Percentiles rank a stretch among this genome's conserved stretches.
Conservation (phyloP, 1,284 basidiomycete species). For the Gymnopus androsaceus region DNA sequence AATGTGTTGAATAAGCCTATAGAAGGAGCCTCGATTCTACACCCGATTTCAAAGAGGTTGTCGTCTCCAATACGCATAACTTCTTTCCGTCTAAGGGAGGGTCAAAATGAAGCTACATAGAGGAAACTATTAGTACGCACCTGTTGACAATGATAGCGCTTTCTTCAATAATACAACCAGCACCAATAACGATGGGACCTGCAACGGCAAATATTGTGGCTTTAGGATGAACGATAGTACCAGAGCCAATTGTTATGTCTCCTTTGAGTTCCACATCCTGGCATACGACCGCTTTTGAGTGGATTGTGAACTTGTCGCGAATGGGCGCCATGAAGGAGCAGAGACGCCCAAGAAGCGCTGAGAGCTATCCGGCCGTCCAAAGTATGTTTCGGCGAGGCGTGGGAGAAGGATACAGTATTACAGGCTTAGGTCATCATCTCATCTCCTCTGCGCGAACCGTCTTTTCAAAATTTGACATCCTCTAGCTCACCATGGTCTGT, state of each 20-base stretch:
- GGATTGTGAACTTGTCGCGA: conserved; percentile 77
- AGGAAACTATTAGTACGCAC: conserved; percentile 33
- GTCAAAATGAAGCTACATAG: conserved; percentile 9
- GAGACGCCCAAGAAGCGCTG: not conserved
- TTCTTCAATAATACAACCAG: conserved; percentile 91
- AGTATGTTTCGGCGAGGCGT: no score
- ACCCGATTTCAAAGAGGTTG: conserved; percentile 92
- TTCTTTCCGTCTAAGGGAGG: conserved; percentile 77
- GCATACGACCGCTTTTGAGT: conserved; percentile 82
- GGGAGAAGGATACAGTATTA: no score
- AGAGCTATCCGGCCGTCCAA: not conserved
- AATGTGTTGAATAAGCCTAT: conserved; percentile 87
- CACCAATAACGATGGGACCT: conserved; percentile 86
- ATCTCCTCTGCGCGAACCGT: no score
- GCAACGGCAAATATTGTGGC: conserved; percentile 87
- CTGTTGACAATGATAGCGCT: conserved; percentile 85
- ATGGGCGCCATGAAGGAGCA: conserved; percentile 34
- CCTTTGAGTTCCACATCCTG: conserved; percentile 89
- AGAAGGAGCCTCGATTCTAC: conserved; percentile 83
- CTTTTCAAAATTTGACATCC: no score
- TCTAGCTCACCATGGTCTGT: no score
- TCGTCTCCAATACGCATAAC: conserved; percentile 91
- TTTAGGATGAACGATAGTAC: conserved; percentile 93
- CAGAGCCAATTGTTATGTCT: conserved; percentile 86
- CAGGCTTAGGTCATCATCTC: no score